Percentiles rank a stretch among this genome's conserved stretches.
Evolutionary conservation across 2,329 filamentous ascomycete species (phyloP).

Genomic region (Penicillium sp.): DNA sequence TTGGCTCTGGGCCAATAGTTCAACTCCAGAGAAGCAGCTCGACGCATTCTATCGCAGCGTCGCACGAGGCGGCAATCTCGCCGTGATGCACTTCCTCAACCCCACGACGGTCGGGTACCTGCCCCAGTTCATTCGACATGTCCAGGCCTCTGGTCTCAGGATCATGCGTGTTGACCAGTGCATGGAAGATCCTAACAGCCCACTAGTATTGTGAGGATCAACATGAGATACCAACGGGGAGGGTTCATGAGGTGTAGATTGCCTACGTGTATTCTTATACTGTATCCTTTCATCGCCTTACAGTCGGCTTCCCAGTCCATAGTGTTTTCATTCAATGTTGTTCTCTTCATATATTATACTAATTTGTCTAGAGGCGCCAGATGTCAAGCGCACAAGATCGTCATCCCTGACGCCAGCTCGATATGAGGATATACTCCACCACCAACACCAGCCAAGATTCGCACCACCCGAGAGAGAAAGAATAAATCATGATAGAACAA

Average conservation of each 20-base stretch:
- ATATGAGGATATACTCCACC: background rate
- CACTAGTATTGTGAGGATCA: constrained; percentile 13
- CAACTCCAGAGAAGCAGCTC: constrained; percentile 65
- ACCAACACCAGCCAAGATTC: background rate
- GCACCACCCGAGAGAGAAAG: background rate
- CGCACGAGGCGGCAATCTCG: constrained; percentile 60
- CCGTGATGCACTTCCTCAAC: constrained; percentile 69
- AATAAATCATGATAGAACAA: background rate
- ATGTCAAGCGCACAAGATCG: background rate
- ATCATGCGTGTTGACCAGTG: constrained; percentile 68
- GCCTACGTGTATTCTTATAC: constrained; percentile 9
- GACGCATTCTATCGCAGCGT: constrained; percentile 65
- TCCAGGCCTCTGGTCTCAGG: constrained; percentile 62
- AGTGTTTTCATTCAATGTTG: too few relatives aligned
- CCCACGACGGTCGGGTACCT: constrained; percentile 63
- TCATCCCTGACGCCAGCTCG: background rate
- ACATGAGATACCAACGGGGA: background rate
- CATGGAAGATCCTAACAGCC: constrained; percentile 54
- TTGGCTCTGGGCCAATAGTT: constrained; percentile 63
- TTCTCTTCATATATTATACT: background rate
- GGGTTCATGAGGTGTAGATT: background rate
- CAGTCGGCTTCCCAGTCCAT: background rate
- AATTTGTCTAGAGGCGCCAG: background rate
- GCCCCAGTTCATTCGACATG: constrained; percentile 62
- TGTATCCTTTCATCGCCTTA: background rate